These are phyloP conservation scores for Spizellomyces sp. DNA, from an alignment of 192 early-diverging fungal genomes.

Conservation along the genomic window DNA sequence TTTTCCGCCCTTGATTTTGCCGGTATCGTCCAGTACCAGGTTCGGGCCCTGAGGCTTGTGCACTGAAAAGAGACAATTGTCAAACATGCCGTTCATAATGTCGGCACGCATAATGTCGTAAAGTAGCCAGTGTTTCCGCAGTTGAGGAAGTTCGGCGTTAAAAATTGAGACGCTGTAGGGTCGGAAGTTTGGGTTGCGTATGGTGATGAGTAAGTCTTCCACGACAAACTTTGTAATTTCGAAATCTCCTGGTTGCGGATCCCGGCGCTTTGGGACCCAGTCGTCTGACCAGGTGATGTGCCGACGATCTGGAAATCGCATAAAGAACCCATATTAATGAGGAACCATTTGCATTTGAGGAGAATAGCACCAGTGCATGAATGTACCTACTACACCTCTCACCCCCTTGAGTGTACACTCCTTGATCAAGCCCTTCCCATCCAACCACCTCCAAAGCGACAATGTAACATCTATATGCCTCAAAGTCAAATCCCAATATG, in stretches of 20 bases:
- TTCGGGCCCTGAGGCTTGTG: conserved; percentile 80
- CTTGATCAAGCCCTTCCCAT: conserved; percentile 71
- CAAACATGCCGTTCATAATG: conserved; percentile 88
- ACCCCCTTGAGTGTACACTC: conserved; percentile 84
- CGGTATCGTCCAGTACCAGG: conserved; percentile 13
- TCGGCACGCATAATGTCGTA: conserved; percentile 89
- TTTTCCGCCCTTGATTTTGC: background rate
- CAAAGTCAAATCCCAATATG: conserved; percentile 83
- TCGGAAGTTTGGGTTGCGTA: conserved; percentile 84
- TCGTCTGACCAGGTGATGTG: conserved; percentile 77
- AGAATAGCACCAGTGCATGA: conserved; percentile 2
- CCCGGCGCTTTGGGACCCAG: conserved; percentile 60
- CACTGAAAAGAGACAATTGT: conserved; percentile 92
- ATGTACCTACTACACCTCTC: conserved; percentile 72
- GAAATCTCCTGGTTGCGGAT: conserved; percentile 77
- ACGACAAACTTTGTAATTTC: conserved; percentile 79
- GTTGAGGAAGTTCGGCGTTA: conserved; percentile 75
- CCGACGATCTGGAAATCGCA: conserved; percentile 57
- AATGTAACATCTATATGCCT: conserved; percentile 82
- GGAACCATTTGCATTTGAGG: background rate
- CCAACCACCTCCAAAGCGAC: conserved; percentile 86
- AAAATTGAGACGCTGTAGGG: conserved; percentile 89
- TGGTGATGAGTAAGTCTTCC: conserved; percentile 85
- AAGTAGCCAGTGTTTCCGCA: conserved; percentile 91
- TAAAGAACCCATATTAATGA: conserved; percentile 1